A percentile compares a stretch with the other conserved stretches of the same genome.
phyloP scores from a whole-genome alignment of 768 basidiomycete species.

The Heimioporus sp. region DNA sequence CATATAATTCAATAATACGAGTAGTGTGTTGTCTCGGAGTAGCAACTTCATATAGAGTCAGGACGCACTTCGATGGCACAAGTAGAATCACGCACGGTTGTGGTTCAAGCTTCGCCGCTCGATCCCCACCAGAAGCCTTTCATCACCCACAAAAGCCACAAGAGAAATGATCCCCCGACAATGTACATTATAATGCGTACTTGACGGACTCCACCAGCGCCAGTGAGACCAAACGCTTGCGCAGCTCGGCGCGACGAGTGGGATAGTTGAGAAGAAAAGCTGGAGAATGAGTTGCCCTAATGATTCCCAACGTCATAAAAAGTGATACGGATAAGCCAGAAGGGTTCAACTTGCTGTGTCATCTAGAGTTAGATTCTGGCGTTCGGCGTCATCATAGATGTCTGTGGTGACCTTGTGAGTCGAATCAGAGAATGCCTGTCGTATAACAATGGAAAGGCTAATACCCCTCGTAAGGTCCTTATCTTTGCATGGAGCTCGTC shows the following conservation, averaged over 20 bases:
- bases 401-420: slow-evolving; percentile 73
- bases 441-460: slow-evolving; percentile 13
- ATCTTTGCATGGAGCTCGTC: slow-evolving; percentile 86
- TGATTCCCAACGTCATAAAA: background rate
- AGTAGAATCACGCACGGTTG: slow-evolving; percentile 14
- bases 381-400: slow-evolving; percentile 81
- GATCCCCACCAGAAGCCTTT: slow-evolving; percentile 46
- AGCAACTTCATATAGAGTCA: background rate
- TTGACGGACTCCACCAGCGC: slow-evolving; percentile 62
- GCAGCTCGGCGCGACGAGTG: slow-evolving; percentile 69
- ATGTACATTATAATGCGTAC: slow-evolving; percentile 65
- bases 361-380: slow-evolving; percentile 77
- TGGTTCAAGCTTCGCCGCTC: slow-evolving; percentile 12
- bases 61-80: background rate
- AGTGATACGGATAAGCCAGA: background rate
- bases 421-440: background rate
- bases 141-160: slow-evolving; percentile 57
- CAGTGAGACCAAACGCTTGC: slow-evolving; percentile 67
- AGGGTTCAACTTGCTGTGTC: slow-evolving; percentile 55
- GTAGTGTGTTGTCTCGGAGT: background rate
- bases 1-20: slow-evolving; percentile 6
- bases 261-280: slow-evolving; percentile 59
- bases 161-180: slow-evolving; percentile 48
- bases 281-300: slow-evolving; percentile 65
- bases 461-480: slow-evolving; percentile 75